These are phyloP conservation scores for Teratosphaeria viscida DNA, from an alignment of 2,329 filamentous ascomycete genomes.

Conservation along the genomic window DNA sequence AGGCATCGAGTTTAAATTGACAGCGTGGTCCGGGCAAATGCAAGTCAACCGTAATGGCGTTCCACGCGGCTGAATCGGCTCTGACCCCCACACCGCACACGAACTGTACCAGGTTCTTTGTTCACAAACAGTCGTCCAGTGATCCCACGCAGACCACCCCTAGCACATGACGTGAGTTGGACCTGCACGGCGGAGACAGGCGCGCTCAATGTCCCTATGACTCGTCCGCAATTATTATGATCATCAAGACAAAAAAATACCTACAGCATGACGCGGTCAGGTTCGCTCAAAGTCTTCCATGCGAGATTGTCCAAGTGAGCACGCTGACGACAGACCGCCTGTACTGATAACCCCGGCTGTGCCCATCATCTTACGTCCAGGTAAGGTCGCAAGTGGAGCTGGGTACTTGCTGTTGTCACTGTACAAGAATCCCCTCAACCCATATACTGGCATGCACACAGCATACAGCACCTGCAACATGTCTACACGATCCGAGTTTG, in stretches of 20 bases:
- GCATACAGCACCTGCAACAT: constrained; percentile 2
- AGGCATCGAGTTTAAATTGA: neutral
- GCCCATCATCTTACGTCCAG: neutral
- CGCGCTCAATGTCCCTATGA: neutral
- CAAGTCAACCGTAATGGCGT: neutral
- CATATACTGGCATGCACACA: neutral
- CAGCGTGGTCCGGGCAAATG: neutral
- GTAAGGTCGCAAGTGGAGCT: neutral
- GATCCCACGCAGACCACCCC: neutral
- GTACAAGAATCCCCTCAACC: neutral
- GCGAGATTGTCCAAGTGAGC: neutral
- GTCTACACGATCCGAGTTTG: constrained; percentile 18
- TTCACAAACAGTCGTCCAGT: neutral
- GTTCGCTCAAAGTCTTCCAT: neutral
- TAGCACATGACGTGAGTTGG: neutral
- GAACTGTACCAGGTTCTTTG: neutral
- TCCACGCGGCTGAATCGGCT: neutral
- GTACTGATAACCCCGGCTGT: neutral
- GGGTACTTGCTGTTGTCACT: neutral
- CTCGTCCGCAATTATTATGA: neutral
- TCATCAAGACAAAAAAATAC: neutral
- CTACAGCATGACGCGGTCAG: neutral
- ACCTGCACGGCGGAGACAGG: neutral
- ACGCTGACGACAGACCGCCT: neutral
- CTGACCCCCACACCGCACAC: neutral